phyloP scores from a whole-genome alignment of 441 rosid genomes.

The Manihot esculenta region DNA sequence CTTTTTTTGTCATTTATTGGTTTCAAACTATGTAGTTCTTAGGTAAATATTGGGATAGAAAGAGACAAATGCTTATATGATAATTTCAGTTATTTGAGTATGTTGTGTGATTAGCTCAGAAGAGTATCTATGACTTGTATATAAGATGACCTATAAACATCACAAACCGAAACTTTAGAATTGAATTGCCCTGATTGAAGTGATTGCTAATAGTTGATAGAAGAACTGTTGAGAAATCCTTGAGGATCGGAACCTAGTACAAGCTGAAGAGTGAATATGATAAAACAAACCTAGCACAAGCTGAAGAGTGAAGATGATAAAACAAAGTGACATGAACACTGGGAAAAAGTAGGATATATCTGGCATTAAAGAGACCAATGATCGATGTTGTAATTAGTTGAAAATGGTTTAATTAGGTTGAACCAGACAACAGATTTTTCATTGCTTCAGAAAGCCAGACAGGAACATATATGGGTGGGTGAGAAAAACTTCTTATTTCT shows the following conservation, averaged over 20 bases:
- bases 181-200: slow-evolving; percentile 1
- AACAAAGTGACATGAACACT: background rate
- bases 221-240: background rate
- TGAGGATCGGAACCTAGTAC: background rate
- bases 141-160: background rate
- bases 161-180: background rate
- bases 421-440: background rate
- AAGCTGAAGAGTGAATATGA: no score
- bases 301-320: background rate
- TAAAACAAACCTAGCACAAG: no score
- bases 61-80: background rate
- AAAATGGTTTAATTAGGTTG: background rate
- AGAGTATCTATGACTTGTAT: background rate
- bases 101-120: background rate
- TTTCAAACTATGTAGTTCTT: background rate
- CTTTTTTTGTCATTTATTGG: background rate
- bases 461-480: background rate
- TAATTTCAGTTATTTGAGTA: background rate
- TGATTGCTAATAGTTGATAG: background rate
- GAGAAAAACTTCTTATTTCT: background rate
- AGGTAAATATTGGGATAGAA: background rate
- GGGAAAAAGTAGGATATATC: background rate
- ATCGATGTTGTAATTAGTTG: slow-evolving; percentile 5
- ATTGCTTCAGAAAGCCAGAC: background rate
- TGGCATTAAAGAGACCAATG: background rate